Base-by-base conservation (phyloP, 805 yeast genomes). In the Hanseniaspora taiwanica region DNA sequence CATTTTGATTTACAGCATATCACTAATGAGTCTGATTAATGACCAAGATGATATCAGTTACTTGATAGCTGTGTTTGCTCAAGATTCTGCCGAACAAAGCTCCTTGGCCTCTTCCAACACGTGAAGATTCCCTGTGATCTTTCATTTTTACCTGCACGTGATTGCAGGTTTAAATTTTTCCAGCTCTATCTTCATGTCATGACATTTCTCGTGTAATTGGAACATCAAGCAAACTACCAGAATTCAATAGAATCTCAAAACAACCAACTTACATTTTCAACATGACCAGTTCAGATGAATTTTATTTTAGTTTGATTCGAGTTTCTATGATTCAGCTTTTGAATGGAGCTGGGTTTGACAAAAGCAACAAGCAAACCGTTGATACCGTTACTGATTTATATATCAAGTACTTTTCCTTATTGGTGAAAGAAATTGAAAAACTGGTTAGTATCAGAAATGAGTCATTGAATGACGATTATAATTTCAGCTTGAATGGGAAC, bases 331-430 rank as follows among this genome's bases (percentile, higher is more conserved):
- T 72, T 37, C 80, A 74, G 54, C 55, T 65, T 42, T 67, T 89
- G 39, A 76, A 84, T 45, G 76, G 91, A 0, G 72, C 77, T 23
- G 98, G 98, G 0, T 84, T 86, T 51, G 95, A 84, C 45, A 70
- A 76, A 49, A 76, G 87, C 46, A 68, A 76, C 39, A 82, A 89
- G 6, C 65, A 74, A 6, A 72, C 81, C 1, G 64, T 89, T 8
- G 87, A 85, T 52, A 69, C 77, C 2, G 48, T 86, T n/a, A 78
- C 94, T 0, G 96, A 86, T 51, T 52, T 89, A 1, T 76, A 80
- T 53, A 62, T 81, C 14, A 69, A 80, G 42, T 79, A 77, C 53
- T 58, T 89, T 35, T 63, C 64, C 37, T 59, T 76, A 14, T 52
- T 89, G 17, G 58, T 76, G 1, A 48, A 59, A 10, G 74, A 74